phyloP scores from a whole-genome alignment of 2,329 filamentous ascomycete genomes.

The Madurella fahalii region DNA sequence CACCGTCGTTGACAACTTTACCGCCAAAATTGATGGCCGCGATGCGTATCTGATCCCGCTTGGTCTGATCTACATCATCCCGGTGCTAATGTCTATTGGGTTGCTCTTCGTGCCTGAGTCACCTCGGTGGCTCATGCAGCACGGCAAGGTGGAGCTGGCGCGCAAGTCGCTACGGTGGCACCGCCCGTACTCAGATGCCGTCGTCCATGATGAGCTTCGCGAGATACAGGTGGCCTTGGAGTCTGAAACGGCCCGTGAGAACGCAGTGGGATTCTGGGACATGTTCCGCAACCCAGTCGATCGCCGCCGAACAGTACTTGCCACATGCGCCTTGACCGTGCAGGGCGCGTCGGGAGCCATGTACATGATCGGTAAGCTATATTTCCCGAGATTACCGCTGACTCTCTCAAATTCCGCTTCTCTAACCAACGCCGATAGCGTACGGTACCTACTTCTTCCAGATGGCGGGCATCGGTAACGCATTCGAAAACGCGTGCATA shows the following conservation, averaged over 20 bases:
- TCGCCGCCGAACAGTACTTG: conserved; percentile 44
- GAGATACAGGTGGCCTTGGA: conserved; percentile 36
- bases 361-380: conserved; percentile 52
- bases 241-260: conserved; percentile 29
- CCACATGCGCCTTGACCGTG: conserved; percentile 43
- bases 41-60: conserved; percentile 38
- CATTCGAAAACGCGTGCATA: conserved; percentile 54
- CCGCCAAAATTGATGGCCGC: conserved; percentile 31
- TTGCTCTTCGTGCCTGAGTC: conserved; percentile 39
- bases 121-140: conserved; percentile 37
- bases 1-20: conserved; percentile 48
- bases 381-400: conserved; percentile 5
- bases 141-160: conserved; percentile 32
- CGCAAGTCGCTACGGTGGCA: conserved; percentile 33
- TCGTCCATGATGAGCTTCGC: conserved; percentile 31
- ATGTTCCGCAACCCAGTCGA: conserved; percentile 49
- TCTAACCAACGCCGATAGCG: conserved; percentile 30
- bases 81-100: conserved; percentile 33
- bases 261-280: conserved; percentile 39
- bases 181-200: conserved; percentile 30
- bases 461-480: conserved; percentile 51
- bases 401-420: too few species aligned
- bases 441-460: conserved; percentile 58
- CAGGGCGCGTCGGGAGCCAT: conserved; percentile 53
- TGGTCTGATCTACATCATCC: conserved; percentile 36